Evolutionary conservation across 306 rosid genomes (phyloP), one percentile per base, ranked within the genome.

Genomic region (Sphenostylis stenocarpa): DNA sequence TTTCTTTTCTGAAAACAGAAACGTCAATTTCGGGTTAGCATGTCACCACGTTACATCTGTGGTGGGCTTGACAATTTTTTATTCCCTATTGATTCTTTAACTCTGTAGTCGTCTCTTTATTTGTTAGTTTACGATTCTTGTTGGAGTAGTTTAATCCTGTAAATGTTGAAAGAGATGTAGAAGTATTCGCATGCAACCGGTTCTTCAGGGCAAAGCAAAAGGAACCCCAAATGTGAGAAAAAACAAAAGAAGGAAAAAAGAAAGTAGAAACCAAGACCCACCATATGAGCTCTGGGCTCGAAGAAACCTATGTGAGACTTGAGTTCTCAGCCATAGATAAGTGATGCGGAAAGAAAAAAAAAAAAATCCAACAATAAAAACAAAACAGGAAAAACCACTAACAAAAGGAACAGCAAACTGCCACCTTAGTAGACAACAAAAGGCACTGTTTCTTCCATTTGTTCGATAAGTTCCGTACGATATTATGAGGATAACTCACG

Each of bases 251-350:
- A 3, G 67, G 47, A 78, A 39, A 3, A 45, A 6, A 26, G 20
- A 52, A 53, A 73, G 31, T 36, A 29, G 16, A 41, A 63, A 53
- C 53, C 73, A 82, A 77, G 87, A 75, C 85, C 88, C 88, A 85
- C 86, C 81, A 73, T 41, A 58, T 33, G 73, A 85, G 91, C 91
- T 79, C 91, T 76, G 62, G 91, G 90, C 90, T 88, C 92, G 85
- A 88, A 89, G 85, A 78, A 73, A 74, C 41, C 80, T 64, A 70
- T 61, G 2, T 68, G 38, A 19, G 77, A 80, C 84, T 72, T 58
- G 9, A 82, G 72, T 77, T 72, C 58, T 84, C 63, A 17, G 68
- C 72, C 80, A 73, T 36, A 78, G 53, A 45, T 71, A 39, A 39
- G 67, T 26, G 29, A 48, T 16, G 23, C 4, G 6, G 3, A 12